phyloP scores from a whole-genome alignment of 2,329 filamentous ascomycete species.

The Trichoderma pleuroti region DNA sequence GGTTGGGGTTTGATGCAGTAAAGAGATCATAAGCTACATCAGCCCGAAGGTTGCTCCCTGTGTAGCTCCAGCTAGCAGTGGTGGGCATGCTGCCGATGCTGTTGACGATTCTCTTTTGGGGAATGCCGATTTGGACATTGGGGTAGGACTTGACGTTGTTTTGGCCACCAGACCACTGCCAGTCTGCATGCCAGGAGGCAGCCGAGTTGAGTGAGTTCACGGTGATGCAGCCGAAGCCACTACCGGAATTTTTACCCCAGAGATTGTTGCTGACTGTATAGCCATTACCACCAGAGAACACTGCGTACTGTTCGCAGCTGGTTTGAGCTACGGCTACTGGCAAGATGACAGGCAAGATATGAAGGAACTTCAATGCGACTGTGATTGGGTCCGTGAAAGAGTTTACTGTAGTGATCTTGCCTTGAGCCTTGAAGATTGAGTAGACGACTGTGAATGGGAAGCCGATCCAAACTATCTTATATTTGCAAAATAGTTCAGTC shows the following conservation, averaged over 20 bases:
- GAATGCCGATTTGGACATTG: not conserved
- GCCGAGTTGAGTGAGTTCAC: not conserved
- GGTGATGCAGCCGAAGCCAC: constrained; percentile 4
- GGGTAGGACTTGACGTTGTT: constrained; percentile 9
- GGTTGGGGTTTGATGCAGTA: constrained; percentile 2
- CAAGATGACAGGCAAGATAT: not conserved
- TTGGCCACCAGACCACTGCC: constrained; percentile 11
- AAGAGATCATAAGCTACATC: constrained; percentile 13
- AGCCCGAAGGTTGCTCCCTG: not conserved
- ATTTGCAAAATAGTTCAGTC: not conserved
- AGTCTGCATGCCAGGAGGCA: not conserved
- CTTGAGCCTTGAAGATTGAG: not conserved
- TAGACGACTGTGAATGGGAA: not conserved
- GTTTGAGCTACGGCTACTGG: constrained; percentile 3
- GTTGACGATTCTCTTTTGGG: not conserved
- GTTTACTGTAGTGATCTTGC: not conserved
- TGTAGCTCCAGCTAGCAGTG: not conserved
- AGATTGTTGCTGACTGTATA: constrained; percentile 5
- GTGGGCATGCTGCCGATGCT: constrained; percentile 3
- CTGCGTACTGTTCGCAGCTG: not conserved
- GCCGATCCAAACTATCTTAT: not conserved
- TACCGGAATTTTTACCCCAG: not conserved
- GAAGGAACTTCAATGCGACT: not conserved
- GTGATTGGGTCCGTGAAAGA: not conserved
- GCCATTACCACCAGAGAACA: not conserved